Base-by-base conservation (phyloP, 768 basidiomycete genomes). In the Lentinula lateritia region DNA sequence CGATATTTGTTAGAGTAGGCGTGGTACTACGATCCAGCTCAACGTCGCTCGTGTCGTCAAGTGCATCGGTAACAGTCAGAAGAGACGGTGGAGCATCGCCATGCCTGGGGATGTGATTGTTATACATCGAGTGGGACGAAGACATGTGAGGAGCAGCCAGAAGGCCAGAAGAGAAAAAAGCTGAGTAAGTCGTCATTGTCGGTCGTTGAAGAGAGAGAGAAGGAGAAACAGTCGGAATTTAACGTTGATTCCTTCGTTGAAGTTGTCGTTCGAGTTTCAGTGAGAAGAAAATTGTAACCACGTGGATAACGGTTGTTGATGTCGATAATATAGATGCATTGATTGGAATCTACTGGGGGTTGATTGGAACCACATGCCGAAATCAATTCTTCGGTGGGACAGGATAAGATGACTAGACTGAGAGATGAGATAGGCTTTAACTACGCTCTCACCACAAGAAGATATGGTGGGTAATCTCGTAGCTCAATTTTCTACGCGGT, bases 91-190 rank as follows among this genome's bases (percentile, higher is more conserved):
- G 67, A 12, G 70, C 62, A 32, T 69, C 59, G 52, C 66, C 66
- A 65, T 68, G 60, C 59, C 64, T 61, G 20, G 68, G 69, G 48
- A 70, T 64, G 54, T 61, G 64, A 62, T 64, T 45, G 65, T 69
- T 10, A 68, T 53, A 50, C 46, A 35, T 16, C 62, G 55, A 46
- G 52, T 43, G 34, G 46, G 50, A 56, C 62, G 65, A 23, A 62
- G 66, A 62, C 41, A 67, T 52, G 45, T 71, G 64, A 46, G 75
- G 75, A 5, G 82, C 76, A 13, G 87, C 87, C 41, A 88, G 82
- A 39, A 89, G 78, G 20, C 88, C 88, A 43, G 87, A 87, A 36
- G 87, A 85, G 72, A 89, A 89, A 66, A 89, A 85, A 7, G 83
- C 74, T 35, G 88, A 89, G 67, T 89, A 89, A 0, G 74, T 70